phyloP scores from a whole-genome alignment of 345 rosid genomes.

The Psidium friedrichsthalianum region DNA sequence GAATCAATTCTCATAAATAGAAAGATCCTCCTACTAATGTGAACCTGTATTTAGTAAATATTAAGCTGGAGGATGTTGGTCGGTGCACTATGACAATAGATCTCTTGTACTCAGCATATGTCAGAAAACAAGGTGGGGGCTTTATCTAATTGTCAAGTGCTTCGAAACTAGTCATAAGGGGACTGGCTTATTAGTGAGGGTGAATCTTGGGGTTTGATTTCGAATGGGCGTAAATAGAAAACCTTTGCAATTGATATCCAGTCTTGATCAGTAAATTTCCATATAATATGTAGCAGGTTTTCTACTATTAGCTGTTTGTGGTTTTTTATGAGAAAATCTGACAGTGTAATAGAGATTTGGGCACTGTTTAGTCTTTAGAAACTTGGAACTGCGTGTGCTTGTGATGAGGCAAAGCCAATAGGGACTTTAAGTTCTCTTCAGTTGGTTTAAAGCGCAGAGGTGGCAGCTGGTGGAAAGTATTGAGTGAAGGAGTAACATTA shows the following conservation, averaged over 20 bases:
- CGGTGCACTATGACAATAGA: background rate
- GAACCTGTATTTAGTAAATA: background rate
- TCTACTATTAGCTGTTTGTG: background rate
- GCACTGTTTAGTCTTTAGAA: background rate
- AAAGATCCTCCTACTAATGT: background rate
- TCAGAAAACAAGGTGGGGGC: background rate
- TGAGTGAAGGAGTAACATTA: background rate
- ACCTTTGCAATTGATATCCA: background rate
- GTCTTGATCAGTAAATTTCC: background rate
- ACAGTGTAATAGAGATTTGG: background rate
- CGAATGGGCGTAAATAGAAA: background rate
- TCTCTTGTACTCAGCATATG: background rate
- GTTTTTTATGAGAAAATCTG: background rate
- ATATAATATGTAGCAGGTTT: background rate
- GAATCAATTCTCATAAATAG: background rate
- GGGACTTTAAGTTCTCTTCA: background rate
- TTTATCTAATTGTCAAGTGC: background rate
- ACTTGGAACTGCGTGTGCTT: background rate
- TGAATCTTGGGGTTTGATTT: background rate
- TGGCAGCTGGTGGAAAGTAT: background rate
- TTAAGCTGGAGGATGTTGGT: background rate
- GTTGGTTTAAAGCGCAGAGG: background rate
- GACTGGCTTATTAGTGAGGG: background rate
- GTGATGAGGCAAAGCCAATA: background rate
- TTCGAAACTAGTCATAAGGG: background rate